These are phyloP conservation scores for Penicillium crustosum DNA, from an alignment of 2,329 filamentous ascomycete species.

Conservation along the genomic window DNA sequence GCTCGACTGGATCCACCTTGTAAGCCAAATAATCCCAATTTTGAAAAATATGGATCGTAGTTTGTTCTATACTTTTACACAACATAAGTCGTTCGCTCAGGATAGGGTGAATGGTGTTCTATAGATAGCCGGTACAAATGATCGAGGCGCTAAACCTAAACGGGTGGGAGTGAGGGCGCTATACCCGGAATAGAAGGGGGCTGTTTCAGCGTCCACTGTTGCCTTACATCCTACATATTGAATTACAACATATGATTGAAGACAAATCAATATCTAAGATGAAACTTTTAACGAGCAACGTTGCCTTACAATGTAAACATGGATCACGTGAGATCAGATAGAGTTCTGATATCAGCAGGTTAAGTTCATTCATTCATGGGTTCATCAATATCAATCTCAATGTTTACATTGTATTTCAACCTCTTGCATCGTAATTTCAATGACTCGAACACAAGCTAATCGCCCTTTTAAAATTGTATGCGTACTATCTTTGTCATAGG, in stretches of 20 bases:
- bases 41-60: not conserved
- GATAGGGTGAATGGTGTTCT: not conserved
- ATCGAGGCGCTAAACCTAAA: not conserved
- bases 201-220: not conserved
- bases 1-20: not conserved
- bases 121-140: not conserved
- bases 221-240: not conserved
- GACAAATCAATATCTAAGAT: not conserved
- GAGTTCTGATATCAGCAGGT: not conserved
- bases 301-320: not conserved
- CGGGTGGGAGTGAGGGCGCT: not conserved
- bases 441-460: not conserved
- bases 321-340: not conserved
- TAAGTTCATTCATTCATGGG: not conserved
- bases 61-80: not conserved
- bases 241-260: not conserved
- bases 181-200: not conserved
- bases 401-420: not conserved
- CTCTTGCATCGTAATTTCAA: not conserved
- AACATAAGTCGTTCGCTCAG: not conserved
- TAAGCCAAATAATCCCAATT: not conserved
- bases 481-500: not conserved
- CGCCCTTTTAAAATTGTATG: not conserved
- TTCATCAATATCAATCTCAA: not conserved
- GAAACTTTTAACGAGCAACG: not conserved